phyloP scores from a whole-genome alignment of 2,329 filamentous ascomycete species.

The Diaporthe citri region DNA sequence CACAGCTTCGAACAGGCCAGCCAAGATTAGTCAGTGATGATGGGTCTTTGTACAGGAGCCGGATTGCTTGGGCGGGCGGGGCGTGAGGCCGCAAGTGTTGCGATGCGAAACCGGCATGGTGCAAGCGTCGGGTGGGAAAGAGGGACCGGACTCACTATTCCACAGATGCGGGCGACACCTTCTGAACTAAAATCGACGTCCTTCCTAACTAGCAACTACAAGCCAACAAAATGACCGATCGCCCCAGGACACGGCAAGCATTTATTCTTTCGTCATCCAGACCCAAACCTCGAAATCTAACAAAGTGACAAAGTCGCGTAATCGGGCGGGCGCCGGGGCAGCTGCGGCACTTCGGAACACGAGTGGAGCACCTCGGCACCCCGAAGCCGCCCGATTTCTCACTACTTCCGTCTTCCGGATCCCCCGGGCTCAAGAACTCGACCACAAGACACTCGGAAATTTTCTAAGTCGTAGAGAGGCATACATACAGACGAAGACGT shows the following conservation, averaged over 20 bases:
- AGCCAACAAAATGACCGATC: background rate
- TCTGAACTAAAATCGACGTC: background rate
- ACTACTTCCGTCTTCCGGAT: slow-evolving; percentile 29
- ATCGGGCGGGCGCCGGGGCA: slow-evolving; percentile 8
- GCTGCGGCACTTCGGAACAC: slow-evolving; percentile 29
- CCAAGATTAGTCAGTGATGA: background rate
- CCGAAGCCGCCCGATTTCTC: slow-evolving; percentile 20
- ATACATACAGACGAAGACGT: background rate
- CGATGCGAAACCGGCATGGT: slow-evolving; percentile 22
- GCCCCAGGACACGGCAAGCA: background rate
- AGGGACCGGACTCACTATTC: background rate
- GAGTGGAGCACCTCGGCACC: slow-evolving; percentile 14
- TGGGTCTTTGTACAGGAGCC: background rate
- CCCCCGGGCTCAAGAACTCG: background rate
- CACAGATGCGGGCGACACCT: background rate
- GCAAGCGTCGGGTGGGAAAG: background rate
- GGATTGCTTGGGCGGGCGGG: background rate
- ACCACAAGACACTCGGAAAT: background rate
- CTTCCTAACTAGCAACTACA: background rate
- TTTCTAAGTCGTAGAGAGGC: fast-evolving
- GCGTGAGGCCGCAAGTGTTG: background rate
- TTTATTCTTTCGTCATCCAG: background rate
- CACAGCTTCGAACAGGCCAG: background rate
- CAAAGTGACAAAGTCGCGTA: background rate
- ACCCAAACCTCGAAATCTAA: background rate